Base-by-base conservation (phyloP, 208 protist species). In the Phytomonas sp. region DNA sequence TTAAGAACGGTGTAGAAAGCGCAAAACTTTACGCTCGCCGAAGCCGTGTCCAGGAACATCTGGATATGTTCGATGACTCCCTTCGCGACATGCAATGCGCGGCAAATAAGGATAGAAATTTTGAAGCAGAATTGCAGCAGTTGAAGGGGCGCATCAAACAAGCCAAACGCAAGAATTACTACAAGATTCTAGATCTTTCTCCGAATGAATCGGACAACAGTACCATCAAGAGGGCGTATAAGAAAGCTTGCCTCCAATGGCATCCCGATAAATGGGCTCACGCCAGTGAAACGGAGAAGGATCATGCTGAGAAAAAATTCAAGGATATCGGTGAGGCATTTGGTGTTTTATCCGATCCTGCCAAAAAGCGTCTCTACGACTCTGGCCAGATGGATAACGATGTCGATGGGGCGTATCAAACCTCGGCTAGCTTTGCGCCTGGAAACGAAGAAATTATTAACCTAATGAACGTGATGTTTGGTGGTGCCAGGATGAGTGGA, bases 261-360 rank as follows among this genome's bases (percentile, higher is more conserved):
- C 95, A 98, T 77, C 95, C 95, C n/a, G 95, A 98, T 74, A 94
- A 90, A 76, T 96, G 92, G 92, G 80, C 80, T 31, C 74, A 84
- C 66, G 87, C 88, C 8, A 86, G 71, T 62, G 77, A 87, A 42
- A 81, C 91, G 56, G 83, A 96, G 71, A 88, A 87, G 65, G 33
- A 67, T 49, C 75, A 87, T 62, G 93, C 93, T 0, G 91, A 95
- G 81, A 77, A 70, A 66, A 83, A 89, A 76, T 97, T 97, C 71
- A 96, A 96, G 68, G 89, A 95, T 70, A 75, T 97, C 30, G 81
- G 79, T 63, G 84, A 92, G 67, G 91, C 93, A 11, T 93, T 92
- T 75, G 86, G 75, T 14, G 83, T 97, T 56, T 79, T 97, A 61
- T 93, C 89, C 23, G 92, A 97, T 69, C 89, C 89, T 0, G 61